phyloP scores from a whole-genome alignment of 371 early-diverging fungal species.

The Apophysomyces ossiformis region DNA sequence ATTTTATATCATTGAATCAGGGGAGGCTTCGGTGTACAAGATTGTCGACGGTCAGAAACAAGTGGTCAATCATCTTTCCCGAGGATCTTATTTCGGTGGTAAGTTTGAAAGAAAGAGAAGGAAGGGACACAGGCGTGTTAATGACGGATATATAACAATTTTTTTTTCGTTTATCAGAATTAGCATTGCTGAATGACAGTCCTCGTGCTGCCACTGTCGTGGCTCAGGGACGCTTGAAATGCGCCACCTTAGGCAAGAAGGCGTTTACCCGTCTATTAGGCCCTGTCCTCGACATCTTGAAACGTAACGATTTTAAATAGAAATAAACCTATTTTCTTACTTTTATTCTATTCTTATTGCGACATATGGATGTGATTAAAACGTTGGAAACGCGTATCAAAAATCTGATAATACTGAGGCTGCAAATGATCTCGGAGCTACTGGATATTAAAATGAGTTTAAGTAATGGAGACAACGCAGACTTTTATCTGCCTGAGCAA shows the following conservation, averaged over 20 bases:
- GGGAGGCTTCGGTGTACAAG: slow-evolving; percentile 64
- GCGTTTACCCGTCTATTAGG: slow-evolving; percentile 92
- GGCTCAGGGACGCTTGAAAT: slow-evolving; percentile 86
- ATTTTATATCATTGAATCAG: slow-evolving; percentile 83
- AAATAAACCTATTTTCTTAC: too few relatives aligned
- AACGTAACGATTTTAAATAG: slow-evolving; percentile 63
- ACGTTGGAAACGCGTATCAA: too few relatives aligned
- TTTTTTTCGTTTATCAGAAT: slow-evolving; percentile 53
- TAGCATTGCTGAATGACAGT: slow-evolving; percentile 86
- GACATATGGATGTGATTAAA: too few relatives aligned
- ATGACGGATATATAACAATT: slow-evolving; percentile 35
- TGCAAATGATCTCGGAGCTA: too few relatives aligned
- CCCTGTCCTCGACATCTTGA: slow-evolving; percentile 70
- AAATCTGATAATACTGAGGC: too few relatives aligned
- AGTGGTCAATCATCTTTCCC: slow-evolving; percentile 71
- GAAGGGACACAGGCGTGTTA: too few relatives aligned
- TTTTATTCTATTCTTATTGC: too few relatives aligned
- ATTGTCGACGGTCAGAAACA: slow-evolving; percentile 67
- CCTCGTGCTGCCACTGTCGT: slow-evolving; percentile 89
- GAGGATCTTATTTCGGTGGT: slow-evolving; percentile 97
- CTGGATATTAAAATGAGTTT: too few relatives aligned
- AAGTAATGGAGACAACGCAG: too few relatives aligned
- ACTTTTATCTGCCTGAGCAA: too few relatives aligned
- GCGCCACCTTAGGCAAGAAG: slow-evolving; percentile 87
- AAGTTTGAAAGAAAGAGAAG: slow-evolving; percentile 49